Percentiles rank a stretch among this genome's conserved stretches.
Evolutionary conservation across 2,329 filamentous ascomycete genomes (phyloP).

Genomic region (Exophiala sideris): DNA sequence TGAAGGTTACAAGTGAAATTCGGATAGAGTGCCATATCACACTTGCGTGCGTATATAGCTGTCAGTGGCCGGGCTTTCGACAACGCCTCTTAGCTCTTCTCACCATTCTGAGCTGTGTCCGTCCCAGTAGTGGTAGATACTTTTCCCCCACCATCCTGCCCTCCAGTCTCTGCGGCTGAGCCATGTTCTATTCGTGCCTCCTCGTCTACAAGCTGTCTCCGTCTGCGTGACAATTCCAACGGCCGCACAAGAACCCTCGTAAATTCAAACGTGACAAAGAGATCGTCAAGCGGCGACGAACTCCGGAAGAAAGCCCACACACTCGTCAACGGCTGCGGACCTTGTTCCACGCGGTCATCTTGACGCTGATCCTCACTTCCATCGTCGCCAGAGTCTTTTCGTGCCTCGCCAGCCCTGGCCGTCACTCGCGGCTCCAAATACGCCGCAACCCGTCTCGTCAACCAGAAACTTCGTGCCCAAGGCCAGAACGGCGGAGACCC

Average conservation of each 20-base stretch:
- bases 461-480: conserved; percentile 42
- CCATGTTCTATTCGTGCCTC: neutral
- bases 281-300: conserved; percentile 14
- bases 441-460: neutral
- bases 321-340: conserved; percentile 8
- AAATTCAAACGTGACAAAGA: conserved; percentile 10
- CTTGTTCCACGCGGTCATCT: neutral
- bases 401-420: neutral
- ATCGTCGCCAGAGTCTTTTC: neutral
- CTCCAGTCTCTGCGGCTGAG: neutral
- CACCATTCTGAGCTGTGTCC: no score
- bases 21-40: no score
- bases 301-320: conserved; percentile 11
- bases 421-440: neutral
- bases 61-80: no score
- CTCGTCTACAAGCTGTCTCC: neutral
- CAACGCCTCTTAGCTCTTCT: no score
- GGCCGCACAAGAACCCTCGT: conserved; percentile 12
- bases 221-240: neutral
- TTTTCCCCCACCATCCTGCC: neutral
- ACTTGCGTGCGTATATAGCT: no score
- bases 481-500: conserved; percentile 19
- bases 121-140: no score
- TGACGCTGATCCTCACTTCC: neutral
- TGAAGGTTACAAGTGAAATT: neutral